phyloP scores from a whole-genome alignment of 805 yeast species.

The Metschnikowia colocasiae region DNA sequence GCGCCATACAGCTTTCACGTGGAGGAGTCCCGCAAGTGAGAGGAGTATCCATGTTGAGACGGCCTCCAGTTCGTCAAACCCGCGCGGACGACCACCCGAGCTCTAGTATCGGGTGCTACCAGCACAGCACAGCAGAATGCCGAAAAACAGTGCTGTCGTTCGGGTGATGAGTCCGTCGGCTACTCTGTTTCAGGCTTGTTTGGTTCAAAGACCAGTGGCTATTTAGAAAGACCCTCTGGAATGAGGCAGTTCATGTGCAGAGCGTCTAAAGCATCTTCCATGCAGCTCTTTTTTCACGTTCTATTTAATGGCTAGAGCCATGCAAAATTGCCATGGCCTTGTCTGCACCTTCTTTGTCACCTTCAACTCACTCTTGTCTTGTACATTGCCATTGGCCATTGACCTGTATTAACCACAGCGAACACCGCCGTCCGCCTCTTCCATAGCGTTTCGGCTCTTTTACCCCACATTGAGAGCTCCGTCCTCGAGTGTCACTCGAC shows the following conservation, averaged over 20 bases:
- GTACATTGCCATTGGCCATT: neutral
- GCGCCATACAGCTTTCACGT: too few species aligned
- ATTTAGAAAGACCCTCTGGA: neutral
- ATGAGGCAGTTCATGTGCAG: conserved; percentile 1
- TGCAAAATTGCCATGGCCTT: neutral
- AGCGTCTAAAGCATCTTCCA: conserved; percentile 3
- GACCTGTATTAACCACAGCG: neutral
- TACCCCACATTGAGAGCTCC: conserved; percentile 1
- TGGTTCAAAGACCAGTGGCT: neutral
- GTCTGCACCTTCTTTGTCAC: neutral
- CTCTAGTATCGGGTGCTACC: too few species aligned
- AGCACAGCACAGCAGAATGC: too few species aligned
- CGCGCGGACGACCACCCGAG: too few species aligned
- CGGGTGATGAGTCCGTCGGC: too few species aligned
- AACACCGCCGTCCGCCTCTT: neutral
- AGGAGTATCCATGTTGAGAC: too few species aligned
- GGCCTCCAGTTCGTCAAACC: too few species aligned
- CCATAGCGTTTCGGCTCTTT: neutral
- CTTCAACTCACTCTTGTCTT: neutral
- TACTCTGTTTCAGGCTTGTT: neutral
- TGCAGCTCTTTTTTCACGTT: conserved; percentile 2
- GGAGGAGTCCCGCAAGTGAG: too few species aligned
- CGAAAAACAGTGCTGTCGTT: too few species aligned
- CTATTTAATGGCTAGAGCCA: neutral
- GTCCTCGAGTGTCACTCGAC: neutral